These are phyloP conservation scores for Cyclanthera cordifolia DNA, from an alignment of 306 rosid species.

Conservation along the genomic window DNA sequence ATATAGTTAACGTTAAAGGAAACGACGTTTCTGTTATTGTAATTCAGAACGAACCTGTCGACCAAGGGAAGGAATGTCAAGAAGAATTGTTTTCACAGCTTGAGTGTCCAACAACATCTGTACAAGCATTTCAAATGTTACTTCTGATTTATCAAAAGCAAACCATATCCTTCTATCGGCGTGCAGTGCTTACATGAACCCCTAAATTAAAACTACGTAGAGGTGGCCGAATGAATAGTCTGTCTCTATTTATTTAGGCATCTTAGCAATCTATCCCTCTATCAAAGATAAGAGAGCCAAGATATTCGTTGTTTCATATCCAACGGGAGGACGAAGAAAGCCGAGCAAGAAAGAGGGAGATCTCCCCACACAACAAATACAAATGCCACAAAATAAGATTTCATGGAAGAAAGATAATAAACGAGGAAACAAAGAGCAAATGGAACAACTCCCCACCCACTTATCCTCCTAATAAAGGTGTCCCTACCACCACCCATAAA, in stretches of 20 bases:
- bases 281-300: too few species aligned
- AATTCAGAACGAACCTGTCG: slow-evolving; percentile 49
- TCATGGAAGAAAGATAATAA: too few species aligned
- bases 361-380: too few species aligned
- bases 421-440: too few species aligned
- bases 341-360: too few species aligned
- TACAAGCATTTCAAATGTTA: slow-evolving; percentile 22
- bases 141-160: neutral
- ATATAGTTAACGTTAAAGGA: neutral
- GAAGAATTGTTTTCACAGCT: slow-evolving; percentile 95
- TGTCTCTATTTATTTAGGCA: neutral
- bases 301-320: too few species aligned
- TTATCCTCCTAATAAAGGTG: too few species aligned
- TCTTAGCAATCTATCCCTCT: neutral
- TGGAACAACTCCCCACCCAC: too few species aligned
- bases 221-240: neutral
- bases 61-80: slow-evolving; percentile 96
- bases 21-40: neutral
- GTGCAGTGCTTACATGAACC: neutral
- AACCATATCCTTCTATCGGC: neutral
- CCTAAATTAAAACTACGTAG: neutral
- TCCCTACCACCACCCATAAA: too few species aligned
- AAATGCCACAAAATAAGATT: too few species aligned
- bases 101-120: slow-evolving; percentile 98
- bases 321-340: too few species aligned